These are phyloP conservation scores for Lindgomyces ingoldianus DNA, from an alignment of 495 filamentous ascomycete genomes.

Conservation along the genomic window DNA sequence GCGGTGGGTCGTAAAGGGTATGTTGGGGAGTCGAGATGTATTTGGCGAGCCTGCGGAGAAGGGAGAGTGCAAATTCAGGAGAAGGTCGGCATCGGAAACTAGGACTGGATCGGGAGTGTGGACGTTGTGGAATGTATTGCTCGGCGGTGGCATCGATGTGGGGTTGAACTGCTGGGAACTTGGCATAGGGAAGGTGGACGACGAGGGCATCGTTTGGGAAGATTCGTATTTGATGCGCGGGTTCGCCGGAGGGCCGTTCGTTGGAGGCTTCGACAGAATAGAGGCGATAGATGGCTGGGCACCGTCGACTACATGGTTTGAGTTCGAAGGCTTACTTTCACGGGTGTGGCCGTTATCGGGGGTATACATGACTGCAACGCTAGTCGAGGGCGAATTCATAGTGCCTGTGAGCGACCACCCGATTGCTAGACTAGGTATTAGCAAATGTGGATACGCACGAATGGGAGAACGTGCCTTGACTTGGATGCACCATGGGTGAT, in stretches of 20 bases:
- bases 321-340: slow-evolving; percentile 33
- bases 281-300: slow-evolving; percentile 27
- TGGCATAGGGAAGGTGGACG: slow-evolving; percentile 13
- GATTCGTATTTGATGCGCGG: slow-evolving; percentile 24
- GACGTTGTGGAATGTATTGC: slow-evolving; percentile 11
- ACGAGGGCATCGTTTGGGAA: slow-evolving; percentile 6
- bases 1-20: slow-evolving; percentile 5
- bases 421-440: slow-evolving; percentile 55
- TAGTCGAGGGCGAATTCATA: slow-evolving; percentile 77
- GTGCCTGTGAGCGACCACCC: slow-evolving; percentile 80
- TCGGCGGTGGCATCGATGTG: slow-evolving; percentile 28
- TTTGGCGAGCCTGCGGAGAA: slow-evolving; percentile 19
- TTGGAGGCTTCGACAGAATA: slow-evolving; percentile 13
- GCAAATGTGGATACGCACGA: slow-evolving; percentile 36
- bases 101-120: slow-evolving; percentile 31
- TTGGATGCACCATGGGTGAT: slow-evolving; percentile 53
- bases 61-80: slow-evolving; percentile 40
- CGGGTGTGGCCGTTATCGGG: slow-evolving; percentile 42
- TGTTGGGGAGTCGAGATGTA: slow-evolving; percentile 2
- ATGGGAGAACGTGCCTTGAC: slow-evolving; percentile 52
- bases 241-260: not conserved
- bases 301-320: slow-evolving; percentile 5
- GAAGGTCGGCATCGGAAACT: slow-evolving; percentile 39
- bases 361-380: slow-evolving; percentile 72
- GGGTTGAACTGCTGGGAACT: slow-evolving; percentile 18